Base-by-base conservation (phyloP, 2,329 filamentous ascomycete species). In the Onygenales sp. region DNA sequence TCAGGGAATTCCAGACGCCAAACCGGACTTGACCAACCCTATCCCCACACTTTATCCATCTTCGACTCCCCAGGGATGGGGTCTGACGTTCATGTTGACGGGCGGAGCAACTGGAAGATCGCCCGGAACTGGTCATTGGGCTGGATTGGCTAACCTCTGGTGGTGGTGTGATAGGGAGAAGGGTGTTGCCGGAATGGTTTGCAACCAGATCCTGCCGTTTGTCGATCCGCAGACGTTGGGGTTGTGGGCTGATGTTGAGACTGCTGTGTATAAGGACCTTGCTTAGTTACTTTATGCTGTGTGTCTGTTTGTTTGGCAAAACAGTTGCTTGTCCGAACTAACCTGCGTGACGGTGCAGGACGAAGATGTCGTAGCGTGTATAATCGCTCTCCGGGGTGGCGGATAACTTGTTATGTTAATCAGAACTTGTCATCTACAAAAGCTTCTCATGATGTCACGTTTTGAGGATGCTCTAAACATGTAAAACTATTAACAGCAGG, bases 151-250 rank as follows among this genome's bases (percentile, higher is more conserved):
- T 3, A 85, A 85, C 61, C 58, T 78, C 32, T 85, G 72, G 60
- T 85, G 81, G 80, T 85, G 81, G 81, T 70, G 70, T 34, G 82
- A 85, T 64, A 68, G 80, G 5, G 79, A 83, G 62, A 78, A 75
- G 54, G 81, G 79, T 0, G 68, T 84, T 42, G 81, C 74, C 0
- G 78, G 77, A 0, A 73, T 81, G 6, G 64, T 80, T 1, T 72
- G 70, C 37, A 67, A 68, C 2, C 79, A 81, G 62, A 72, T 80
- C 32, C 49, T 81, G 50, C 78, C 78, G 0, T 79, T 79, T 61
- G 72, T 56, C 1, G 65, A 79, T 57, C 53, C 63, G 0, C 63
- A 70, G 2, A 73, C 78, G 1, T 9, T 73, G 32, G 64, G 62
- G 0, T 49, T 77, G 4, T 77, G 74, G 73, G 55, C 51, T 0